Evolutionary conservation across 148 eudicot genomes (phyloP).

Genomic region (Diospyros kaki): DNA sequence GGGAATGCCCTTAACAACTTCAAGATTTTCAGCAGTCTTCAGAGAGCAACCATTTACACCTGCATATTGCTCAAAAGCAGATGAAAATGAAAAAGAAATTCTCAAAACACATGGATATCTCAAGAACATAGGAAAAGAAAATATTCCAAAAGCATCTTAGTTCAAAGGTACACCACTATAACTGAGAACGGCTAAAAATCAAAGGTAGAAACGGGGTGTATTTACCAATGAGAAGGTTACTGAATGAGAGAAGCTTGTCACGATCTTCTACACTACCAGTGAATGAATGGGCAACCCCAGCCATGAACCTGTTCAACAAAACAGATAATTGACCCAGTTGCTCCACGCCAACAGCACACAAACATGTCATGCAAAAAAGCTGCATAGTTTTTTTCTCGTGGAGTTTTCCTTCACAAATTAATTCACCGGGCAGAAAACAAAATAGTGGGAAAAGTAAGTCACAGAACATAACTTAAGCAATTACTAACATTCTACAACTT

Average conservation of each 20-base stretch:
- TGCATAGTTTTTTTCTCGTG: background rate
- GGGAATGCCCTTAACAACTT: conserved; percentile 82
- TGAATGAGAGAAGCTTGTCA: conserved; percentile 75
- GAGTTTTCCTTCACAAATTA: conserved; percentile 10
- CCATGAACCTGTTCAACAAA: conserved; percentile 45
- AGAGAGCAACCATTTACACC: conserved; percentile 97
- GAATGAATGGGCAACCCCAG: conserved; percentile 94
- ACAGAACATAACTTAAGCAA: background rate
- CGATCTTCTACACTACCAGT: conserved; percentile 86
- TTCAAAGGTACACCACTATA: background rate
- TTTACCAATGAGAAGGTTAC: conserved; percentile 73
- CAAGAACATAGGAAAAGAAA: background rate
- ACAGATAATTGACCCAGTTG: background rate
- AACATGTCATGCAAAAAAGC: conserved; percentile 3
- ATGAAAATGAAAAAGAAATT: background rate
- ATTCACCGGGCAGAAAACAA: conserved; percentile 1
- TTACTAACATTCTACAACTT: background rate
- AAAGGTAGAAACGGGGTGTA: background rate
- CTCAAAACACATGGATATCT: background rate
- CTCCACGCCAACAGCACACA: background rate
- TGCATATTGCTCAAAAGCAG: conserved; percentile 19
- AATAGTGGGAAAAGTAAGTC: background rate
- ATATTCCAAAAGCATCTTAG: background rate
- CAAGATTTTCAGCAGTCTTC: conserved; percentile 82
- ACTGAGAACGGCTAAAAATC: background rate